Evolutionary conservation across 1,284 basidiomycete species (phyloP).

Genomic region (Trametes polyzona): DNA sequence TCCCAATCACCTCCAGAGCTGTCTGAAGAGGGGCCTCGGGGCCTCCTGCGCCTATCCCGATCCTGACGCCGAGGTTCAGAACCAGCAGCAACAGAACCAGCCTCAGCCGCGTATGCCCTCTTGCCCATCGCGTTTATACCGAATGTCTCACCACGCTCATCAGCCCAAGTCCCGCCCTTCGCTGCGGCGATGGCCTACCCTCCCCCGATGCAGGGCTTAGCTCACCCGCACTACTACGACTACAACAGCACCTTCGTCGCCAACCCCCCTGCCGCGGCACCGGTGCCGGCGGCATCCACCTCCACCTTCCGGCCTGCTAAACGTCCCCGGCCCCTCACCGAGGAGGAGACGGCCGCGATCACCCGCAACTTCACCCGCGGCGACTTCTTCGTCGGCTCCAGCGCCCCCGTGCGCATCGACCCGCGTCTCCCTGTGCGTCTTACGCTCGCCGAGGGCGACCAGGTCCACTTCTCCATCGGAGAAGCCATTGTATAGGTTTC

Average conservation of each 20-base stretch:
- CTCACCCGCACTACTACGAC: constrained; percentile 76
- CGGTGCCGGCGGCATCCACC: constrained; percentile 48
- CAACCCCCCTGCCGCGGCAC: constrained; percentile 49
- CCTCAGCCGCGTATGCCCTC: constrained; percentile 47
- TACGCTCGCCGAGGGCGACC: constrained; percentile 77
- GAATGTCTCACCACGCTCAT: neutral
- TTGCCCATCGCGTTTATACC: constrained; percentile 1
- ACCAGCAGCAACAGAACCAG: constrained; percentile 44
- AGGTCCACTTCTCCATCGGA: constrained; percentile 77
- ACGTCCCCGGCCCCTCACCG: constrained; percentile 73
- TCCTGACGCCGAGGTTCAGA: constrained; percentile 56
- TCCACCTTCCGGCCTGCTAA: constrained; percentile 77
- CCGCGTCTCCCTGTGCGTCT: constrained; percentile 74
- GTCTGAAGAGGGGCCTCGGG: constrained; percentile 75
- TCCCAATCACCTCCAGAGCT: constrained; percentile 52
- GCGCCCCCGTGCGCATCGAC: constrained; percentile 78
- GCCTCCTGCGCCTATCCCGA: constrained; percentile 74
- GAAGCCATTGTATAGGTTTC: constrained; percentile 44
- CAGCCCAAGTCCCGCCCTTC: constrained; percentile 27
- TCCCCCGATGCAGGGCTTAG: constrained; percentile 44
- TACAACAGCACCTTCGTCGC: constrained; percentile 60
- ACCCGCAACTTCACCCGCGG: constrained; percentile 77
- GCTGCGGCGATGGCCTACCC: constrained; percentile 30
- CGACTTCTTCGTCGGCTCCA: constrained; percentile 77
- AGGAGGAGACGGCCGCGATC: constrained; percentile 79